Base-by-base conservation (phyloP, 176 grass and related monocot genomes). In the Saccharum spontaneum region DNA sequence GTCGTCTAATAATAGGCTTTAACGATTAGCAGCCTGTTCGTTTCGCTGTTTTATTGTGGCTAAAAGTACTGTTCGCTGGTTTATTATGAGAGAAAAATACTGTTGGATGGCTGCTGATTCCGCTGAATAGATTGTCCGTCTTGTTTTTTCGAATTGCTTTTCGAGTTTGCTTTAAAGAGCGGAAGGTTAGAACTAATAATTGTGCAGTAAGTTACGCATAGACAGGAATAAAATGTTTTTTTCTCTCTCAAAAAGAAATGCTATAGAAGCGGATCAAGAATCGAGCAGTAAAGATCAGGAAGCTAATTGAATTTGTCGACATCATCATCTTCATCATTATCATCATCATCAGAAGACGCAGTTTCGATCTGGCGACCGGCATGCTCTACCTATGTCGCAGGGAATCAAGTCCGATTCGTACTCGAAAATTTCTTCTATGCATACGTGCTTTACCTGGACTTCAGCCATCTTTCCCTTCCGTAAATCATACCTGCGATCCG, bases 401-500 rank as follows among this genome's bases (percentile, higher is more conserved):
- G 49, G 82, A 20, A 76, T 72, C 10, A 89, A 9, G 45, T 89
- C 82, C 1, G 87, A 89, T 36, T 89, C 87, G 8, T 39, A 89
- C 45, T 85, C 76, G 82, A 89, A 81, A 5, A 89, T 77, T 5
- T 89, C 20, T 18, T 81, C 24, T 26, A 85, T 23, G 70, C 38
- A 22, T 8, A 39, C 2, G 30, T 89, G 70, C 15, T 69, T 52
- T 17, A 85, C 70, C 5, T 44, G n/a, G 1, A 81, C 71, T 40
- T 85, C 59, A 20, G 71, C 82, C 39, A 75, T 49, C 50, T 81
- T 81, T 1, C 82, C 77, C 30, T 14, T 80, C 71, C 12, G 46
- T 7, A 85, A 76, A 70, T 81, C 71, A 14, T 76, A 89, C 87
- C 87, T 89, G 87, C 1, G 22, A 75, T 77, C 30, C 10, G 0